phyloP scores from a whole-genome alignment of 768 basidiomycete species.

The Suillus fuscotomentosus region DNA sequence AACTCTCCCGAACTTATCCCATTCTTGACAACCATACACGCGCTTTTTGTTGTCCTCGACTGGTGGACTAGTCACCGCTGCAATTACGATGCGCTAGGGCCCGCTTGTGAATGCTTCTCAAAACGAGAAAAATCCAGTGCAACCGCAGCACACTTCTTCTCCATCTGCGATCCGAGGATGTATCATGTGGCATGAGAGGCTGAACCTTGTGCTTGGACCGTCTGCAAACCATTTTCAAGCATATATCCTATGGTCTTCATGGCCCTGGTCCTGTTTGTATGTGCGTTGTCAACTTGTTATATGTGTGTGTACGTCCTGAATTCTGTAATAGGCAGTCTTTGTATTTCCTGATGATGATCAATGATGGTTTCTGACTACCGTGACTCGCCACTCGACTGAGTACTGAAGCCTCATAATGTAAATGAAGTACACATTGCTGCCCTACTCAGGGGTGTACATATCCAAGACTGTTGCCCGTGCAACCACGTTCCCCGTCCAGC shows the following conservation, averaged over 20 bases:
- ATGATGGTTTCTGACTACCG: neutral
- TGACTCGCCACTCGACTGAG: neutral
- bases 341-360: neutral
- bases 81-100: neutral
- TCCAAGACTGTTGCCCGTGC: neutral
- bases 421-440: neutral
- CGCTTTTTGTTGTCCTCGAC: neutral
- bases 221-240: neutral
- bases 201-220: slow-evolving; percentile 16
- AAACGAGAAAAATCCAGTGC: neutral
- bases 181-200: neutral
- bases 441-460: neutral
- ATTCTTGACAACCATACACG: neutral
- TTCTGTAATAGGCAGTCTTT: slow-evolving; percentile 2
- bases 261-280: neutral
- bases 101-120: neutral
- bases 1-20: neutral
- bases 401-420: neutral
- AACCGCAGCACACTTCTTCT: neutral
- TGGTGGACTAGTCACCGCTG: neutral
- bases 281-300: neutral
- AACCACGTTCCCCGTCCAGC: neutral
- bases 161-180: neutral
- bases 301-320: neutral
- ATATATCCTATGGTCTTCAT: neutral